Evolutionary conservation across 768 basidiomycete genomes (phyloP), one percentile per base, ranked within the genome.

Genomic region (Lyophyllum decastes): DNA sequence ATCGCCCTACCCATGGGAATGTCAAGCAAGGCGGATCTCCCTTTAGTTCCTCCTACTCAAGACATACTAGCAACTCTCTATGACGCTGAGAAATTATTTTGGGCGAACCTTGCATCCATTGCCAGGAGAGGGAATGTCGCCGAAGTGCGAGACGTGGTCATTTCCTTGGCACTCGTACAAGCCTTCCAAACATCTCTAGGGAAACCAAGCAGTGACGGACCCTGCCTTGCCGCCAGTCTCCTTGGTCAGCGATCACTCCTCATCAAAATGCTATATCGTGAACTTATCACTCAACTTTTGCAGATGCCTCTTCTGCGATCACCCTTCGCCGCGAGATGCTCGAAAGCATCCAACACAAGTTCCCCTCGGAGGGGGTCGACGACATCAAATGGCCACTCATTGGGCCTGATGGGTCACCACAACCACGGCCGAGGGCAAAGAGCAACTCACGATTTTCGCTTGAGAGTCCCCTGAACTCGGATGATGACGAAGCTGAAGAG

Each of bases 311-410:
- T 2, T 78, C 87, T 0, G 83, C 91, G 4, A 82, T 95, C 45
- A 94, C 93, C 0, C 78, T 97, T 1, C 85, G 87, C 9, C 82
- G 93, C 17, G 96, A 98, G 67, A 84, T 98, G 78, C 70, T 95
- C 16, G 94, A 96, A 61, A 84, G 84, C 16, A 88, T 95, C 49
- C 79, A 83, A 1, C 72, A 84, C 66, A 97, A 97, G 68, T 84
- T 90, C 57, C 74, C 78, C 2, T 67, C 76, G 12, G 34, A 66
- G 0, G 57, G 68, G 8, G 62, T 61, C 16, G 89, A 94, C 61
- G 94, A 96, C 66, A 69, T 90, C 24, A 77, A 79, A 54, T 97
- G 94, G 94, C 92, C 91, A 0, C 53, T 73, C 2, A 75, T 88
- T 41, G 70, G 74, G 1, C 60, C 73, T 7, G 76, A 79, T 43